phyloP scores from a whole-genome alignment of 1,284 basidiomycete genomes.

The Mrakiaceae sp. region DNA sequence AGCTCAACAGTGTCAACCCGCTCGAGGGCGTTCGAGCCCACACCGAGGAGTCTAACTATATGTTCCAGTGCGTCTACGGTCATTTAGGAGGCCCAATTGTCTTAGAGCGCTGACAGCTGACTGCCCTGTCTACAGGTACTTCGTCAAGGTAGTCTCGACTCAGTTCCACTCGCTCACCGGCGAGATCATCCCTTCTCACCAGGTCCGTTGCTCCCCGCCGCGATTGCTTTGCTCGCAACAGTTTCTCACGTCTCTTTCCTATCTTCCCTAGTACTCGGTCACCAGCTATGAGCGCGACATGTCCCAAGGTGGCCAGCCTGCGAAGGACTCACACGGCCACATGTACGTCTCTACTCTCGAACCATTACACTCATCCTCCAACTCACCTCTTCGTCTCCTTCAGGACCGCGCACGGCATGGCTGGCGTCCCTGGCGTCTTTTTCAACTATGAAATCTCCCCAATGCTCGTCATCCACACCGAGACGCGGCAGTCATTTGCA shows the following conservation, averaged over 20 bases:
- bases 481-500: slow-evolving; percentile 83
- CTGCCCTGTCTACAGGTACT: slow-evolving; percentile 46
- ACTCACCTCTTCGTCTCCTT: slow-evolving; percentile 16
- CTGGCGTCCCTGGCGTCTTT: slow-evolving; percentile 74
- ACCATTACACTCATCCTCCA: not conserved
- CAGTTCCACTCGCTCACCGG: slow-evolving; percentile 73
- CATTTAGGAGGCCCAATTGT: too few species aligned
- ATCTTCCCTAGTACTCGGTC: slow-evolving; percentile 79
- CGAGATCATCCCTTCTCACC: slow-evolving; percentile 39
- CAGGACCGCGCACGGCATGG: slow-evolving; percentile 60
- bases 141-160: slow-evolving; percentile 93
- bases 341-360: slow-evolving; percentile 27
- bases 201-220: not conserved
- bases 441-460: slow-evolving; percentile 99
- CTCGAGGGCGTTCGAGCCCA: slow-evolving; percentile 58
- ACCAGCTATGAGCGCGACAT: slow-evolving; percentile 94
- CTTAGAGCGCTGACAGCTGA: not conserved
- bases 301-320: slow-evolving; percentile 38
- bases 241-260: slow-evolving; percentile 29
- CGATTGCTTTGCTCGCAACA: not conserved
- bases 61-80: slow-evolving; percentile 54
- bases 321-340: slow-evolving; percentile 56
- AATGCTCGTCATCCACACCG: slow-evolving; percentile 81
- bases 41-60: slow-evolving; percentile 58
- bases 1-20: slow-evolving; percentile 70